These are phyloP conservation scores for Rhodotorula sp. DNA, from an alignment of 1,284 basidiomycete species.

Conservation along the genomic window DNA sequence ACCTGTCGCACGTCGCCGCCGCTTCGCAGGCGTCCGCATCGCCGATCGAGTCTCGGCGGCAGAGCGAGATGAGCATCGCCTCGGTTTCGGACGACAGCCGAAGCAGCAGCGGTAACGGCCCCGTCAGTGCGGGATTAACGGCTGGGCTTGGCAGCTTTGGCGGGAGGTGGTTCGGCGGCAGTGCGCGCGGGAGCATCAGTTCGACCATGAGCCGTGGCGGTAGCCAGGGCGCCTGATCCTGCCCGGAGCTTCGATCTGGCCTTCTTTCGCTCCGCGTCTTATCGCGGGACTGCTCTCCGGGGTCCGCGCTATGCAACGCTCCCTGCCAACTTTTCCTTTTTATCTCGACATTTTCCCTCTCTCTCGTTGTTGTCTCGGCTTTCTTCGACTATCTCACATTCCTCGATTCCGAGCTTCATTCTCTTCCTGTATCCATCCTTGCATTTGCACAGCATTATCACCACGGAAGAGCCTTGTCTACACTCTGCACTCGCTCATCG, in stretches of 20 bases:
- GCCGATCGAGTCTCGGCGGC: conserved; percentile 13
- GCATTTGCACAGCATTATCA: too few relatives aligned
- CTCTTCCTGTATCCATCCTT: too few relatives aligned
- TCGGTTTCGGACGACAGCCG: background rate
- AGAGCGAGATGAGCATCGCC: conserved; percentile 23
- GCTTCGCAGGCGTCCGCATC: conserved; percentile 22
- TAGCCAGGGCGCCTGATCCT: background rate
- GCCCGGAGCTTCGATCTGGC: background rate
- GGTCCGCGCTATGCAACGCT: background rate
- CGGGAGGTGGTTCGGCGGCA: conserved; percentile 8
- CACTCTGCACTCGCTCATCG: too few relatives aligned
- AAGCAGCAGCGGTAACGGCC: background rate
- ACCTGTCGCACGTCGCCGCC: conserved; percentile 24
- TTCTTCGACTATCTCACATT: too few relatives aligned
- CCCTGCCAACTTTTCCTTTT: too few relatives aligned
- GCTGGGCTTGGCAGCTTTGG: background rate
- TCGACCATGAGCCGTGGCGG: conserved; percentile 8
- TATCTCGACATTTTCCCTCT: too few relatives aligned
- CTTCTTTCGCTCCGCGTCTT: background rate
- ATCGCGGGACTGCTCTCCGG: background rate
- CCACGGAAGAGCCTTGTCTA: too few relatives aligned
- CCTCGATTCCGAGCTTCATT: too few relatives aligned
- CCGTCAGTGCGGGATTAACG: background rate
- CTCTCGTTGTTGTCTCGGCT: too few relatives aligned
- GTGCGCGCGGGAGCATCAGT: background rate